Evolutionary conservation across 1,284 basidiomycete genomes (phyloP).

Genomic region (Grifola frondosa): DNA sequence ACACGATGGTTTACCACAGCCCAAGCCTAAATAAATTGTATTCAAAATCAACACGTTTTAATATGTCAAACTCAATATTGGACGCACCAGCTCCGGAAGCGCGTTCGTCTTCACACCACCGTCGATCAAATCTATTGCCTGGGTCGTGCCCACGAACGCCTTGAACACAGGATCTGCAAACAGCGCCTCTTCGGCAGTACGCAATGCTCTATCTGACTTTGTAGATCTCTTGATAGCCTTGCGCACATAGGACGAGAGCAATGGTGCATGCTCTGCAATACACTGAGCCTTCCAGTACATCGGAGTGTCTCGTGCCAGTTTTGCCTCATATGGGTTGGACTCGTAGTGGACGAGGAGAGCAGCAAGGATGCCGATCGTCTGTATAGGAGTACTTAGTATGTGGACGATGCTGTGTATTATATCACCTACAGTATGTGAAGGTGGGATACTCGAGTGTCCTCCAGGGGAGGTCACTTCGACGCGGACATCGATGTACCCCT

Average conservation of each 20-base stretch:
- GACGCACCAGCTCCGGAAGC: constrained; percentile 58
- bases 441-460: constrained; percentile 68
- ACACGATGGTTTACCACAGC: constrained; percentile 57
- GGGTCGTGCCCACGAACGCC: constrained; percentile 51
- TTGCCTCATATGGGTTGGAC: constrained; percentile 41
- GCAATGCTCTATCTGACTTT: constrained; percentile 42
- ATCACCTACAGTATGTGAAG: constrained; percentile 50
- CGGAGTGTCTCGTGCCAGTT: constrained; percentile 43
- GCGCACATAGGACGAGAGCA: constrained; percentile 39
- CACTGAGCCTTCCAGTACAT: constrained; percentile 45
- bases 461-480: constrained; percentile 57
- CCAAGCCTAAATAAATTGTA: too few relatives aligned
- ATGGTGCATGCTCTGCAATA: constrained; percentile 45
- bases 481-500: constrained; percentile 60
- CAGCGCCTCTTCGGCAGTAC: constrained; percentile 40
- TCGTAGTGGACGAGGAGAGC: constrained; percentile 52
- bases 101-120: constrained; percentile 67
- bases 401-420: too few relatives aligned
- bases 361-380: constrained; percentile 59
- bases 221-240: constrained; percentile 37
- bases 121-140: constrained; percentile 57
- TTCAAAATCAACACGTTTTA: too few relatives aligned
- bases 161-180: constrained; percentile 31
- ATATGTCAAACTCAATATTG: too few relatives aligned
- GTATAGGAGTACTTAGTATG: not conserved